Conservation (phyloP, 371 early-diverging fungal genomes). For the Apophysomyces elegans region DNA sequence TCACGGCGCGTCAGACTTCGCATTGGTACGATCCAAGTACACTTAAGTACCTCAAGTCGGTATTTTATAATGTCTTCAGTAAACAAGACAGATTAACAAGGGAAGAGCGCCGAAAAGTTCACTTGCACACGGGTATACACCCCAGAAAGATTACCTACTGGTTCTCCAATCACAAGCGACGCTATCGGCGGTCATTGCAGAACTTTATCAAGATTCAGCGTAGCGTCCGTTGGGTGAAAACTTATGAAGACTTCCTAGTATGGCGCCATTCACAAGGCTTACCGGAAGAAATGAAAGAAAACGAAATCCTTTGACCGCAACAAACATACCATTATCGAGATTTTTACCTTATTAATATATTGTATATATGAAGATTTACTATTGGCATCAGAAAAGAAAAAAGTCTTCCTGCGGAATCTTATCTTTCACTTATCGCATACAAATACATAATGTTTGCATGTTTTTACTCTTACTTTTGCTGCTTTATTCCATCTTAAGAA, state of each 20-base stretch:
- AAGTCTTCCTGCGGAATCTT: neutral
- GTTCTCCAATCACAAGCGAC: conserved; percentile 51
- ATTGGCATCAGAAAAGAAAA: no score
- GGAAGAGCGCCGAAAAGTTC: conserved; percentile 28
- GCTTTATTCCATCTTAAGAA: neutral
- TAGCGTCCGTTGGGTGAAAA: conserved; percentile 11
- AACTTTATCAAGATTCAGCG: conserved; percentile 18
- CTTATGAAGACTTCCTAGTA: conserved; percentile 33
- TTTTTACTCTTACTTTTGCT: neutral
- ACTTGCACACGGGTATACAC: conserved; percentile 34
- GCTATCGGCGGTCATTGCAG: conserved; percentile 23
- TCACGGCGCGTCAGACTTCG: neutral
- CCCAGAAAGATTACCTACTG: conserved; percentile 53
- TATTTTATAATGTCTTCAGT: conserved; percentile 26
- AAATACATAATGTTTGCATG: neutral
- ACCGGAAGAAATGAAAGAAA: neutral
- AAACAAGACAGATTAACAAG: conserved; percentile 33
- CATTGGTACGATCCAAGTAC: neutral
- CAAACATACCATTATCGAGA: neutral
- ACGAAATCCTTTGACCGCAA: neutral
- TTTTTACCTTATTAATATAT: neutral
- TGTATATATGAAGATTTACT: no score
- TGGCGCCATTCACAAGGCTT: conserved; percentile 16
- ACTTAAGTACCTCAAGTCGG: conserved; percentile 20
- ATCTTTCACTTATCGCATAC: neutral